phyloP scores from a whole-genome alignment of 768 basidiomycete genomes.

The Lentinula edodes region DNA sequence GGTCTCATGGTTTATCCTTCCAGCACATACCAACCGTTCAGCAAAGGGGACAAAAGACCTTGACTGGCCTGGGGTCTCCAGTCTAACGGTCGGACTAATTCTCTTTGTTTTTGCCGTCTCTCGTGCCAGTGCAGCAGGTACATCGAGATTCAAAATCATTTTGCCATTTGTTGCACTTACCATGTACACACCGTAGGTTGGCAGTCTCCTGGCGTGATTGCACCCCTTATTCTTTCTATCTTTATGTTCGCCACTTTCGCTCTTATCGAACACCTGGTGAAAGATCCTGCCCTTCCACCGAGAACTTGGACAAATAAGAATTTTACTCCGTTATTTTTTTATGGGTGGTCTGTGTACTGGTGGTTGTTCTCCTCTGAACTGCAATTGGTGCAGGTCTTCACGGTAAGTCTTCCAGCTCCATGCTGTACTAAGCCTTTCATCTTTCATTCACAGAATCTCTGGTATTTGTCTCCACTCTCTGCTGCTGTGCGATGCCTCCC shows the following conservation, averaged over 20 bases:
- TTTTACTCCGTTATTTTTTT: constrained; percentile 33
- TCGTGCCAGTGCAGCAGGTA: constrained; percentile 10
- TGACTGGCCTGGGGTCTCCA: constrained; percentile 12
- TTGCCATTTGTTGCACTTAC: background rate
- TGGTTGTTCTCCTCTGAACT: constrained; percentile 26
- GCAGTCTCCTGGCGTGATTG: constrained; percentile 34
- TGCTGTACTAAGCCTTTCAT: background rate
- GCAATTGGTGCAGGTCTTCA: constrained; percentile 22
- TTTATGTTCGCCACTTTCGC: constrained; percentile 34
- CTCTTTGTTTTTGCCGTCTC: constrained; percentile 33
- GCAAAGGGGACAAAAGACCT: constrained; percentile 4
- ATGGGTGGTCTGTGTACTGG: constrained; percentile 13
- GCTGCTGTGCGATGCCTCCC: constrained; percentile 6
- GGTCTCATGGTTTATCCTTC: constrained; percentile 11
- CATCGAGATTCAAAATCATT: background rate
- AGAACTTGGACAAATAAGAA: constrained; percentile 32
- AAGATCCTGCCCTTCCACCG: constrained; percentile 23
- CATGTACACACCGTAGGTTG: constrained; percentile 28
- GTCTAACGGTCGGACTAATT: constrained; percentile 16
- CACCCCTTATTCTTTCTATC: constrained; percentile 37
- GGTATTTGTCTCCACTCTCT: constrained; percentile 1
- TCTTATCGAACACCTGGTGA: constrained; percentile 31
- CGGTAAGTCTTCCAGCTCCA: constrained; percentile 8
- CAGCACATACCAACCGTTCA: background rate
- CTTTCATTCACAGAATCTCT: background rate